Evolutionary conservation across 2,329 filamentous ascomycete species (phyloP).

Genomic region (Arthroderma sp.): DNA sequence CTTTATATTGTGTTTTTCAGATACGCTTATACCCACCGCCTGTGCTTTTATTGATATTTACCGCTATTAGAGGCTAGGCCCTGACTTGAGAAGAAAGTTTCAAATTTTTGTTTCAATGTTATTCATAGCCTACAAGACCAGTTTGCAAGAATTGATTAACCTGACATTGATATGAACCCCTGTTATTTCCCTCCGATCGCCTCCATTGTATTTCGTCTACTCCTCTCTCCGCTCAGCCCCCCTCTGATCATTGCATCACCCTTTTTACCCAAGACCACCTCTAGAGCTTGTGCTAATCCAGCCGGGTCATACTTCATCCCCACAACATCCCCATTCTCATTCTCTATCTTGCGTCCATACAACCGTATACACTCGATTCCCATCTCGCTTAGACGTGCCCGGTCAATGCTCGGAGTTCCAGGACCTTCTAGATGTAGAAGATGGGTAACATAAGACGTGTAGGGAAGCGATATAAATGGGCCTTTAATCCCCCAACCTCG

Average conservation of each 20-base stretch:
- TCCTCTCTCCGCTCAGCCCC: slow-evolving; percentile 28
- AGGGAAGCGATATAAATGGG: slow-evolving; percentile 31
- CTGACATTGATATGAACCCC: too few species aligned
- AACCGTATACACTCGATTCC: slow-evolving; percentile 68
- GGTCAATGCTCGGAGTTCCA: slow-evolving; percentile 57
- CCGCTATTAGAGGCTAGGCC: too few species aligned
- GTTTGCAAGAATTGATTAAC: too few species aligned
- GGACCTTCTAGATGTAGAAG: slow-evolving; percentile 64
- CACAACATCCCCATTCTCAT: slow-evolving; percentile 34
- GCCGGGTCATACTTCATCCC: slow-evolving; percentile 61
- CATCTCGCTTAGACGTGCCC: slow-evolving; percentile 45
- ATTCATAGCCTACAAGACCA: too few species aligned
- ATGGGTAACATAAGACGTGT: slow-evolving; percentile 64
- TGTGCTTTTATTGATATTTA: too few species aligned
- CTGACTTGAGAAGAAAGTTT: too few species aligned
- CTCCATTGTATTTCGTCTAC: slow-evolving; percentile 46
- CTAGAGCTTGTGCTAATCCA: slow-evolving; percentile 60
- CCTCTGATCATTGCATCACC: slow-evolving; percentile 37
- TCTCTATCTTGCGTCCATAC: slow-evolving; percentile 52
- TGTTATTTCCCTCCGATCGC: slow-evolving; percentile 4
- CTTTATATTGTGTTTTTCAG: too few species aligned
- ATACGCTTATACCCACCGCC: too few species aligned
- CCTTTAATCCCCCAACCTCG: slow-evolving; percentile 11
- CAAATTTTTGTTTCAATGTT: too few species aligned
- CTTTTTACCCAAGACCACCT: slow-evolving; percentile 58